Evolutionary conservation across 2,329 filamentous ascomycete species (phyloP), one percentile per base, ranked within the genome.

Genomic region (Fusarium verticillioides): DNA sequence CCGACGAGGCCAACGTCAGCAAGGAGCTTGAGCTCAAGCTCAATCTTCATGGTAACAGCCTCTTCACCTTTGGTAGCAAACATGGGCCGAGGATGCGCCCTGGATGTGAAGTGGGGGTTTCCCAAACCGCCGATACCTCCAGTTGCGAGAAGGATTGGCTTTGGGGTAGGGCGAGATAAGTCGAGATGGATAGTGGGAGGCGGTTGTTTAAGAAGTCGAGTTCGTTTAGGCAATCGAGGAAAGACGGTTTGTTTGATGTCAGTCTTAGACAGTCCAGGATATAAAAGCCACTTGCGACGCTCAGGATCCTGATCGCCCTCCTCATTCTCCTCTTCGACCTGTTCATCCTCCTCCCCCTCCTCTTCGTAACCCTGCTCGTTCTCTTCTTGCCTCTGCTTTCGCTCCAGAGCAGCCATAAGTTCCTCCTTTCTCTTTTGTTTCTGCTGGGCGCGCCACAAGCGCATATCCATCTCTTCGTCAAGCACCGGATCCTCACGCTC

Each of bases 1-100:
- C 96, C 96, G 21, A 99, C 96, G 5, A 99, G 88, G 1, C 96
- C 96, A 12, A 99, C 93, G 82, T 99, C 96, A 9, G 96, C 96
- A 44, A 99, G 90, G 15, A 99, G 89, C 85, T 98, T 98, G 70
- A 99, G 88, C 81, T 99, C 96, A 19, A 99, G 88, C 79, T 97
- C 92, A 40, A 99, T 84, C 53, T 92, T 91, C 78, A 99, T 86
- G 43, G 89, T 91, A 77, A 96, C 90, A 42, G 94, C 93, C 18
- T 89, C 86, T 75, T 97, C 94, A 46, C 96, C 96, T 75, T 91
- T 93, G 2, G 95, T 97, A 10, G 96, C 96, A 81, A 95, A 97
- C 77, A 96, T 92, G 2, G 96, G 96, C 46, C 92, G 88, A 7
- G 90, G 89, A 56, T 90, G 88, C n/a, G 91, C 88, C 61, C 92